Evolutionary conservation across 805 yeast genomes (phyloP), one percentile per base, ranked within the genome.

Genomic region (Hemisphaericaspora nanyangensis): DNA sequence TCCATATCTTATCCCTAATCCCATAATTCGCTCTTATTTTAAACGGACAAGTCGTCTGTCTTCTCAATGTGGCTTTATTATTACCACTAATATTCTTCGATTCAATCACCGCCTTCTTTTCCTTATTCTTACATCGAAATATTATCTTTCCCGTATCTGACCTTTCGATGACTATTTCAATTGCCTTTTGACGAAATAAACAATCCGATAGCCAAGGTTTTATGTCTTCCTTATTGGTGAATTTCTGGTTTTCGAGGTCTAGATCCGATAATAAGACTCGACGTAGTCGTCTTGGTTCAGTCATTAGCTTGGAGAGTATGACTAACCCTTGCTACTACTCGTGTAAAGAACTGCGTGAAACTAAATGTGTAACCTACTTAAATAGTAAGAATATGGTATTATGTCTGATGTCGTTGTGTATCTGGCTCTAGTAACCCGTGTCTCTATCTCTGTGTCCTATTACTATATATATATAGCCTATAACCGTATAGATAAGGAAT

Each of bases 21-120:
- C 81, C 74, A 49, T 63, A 79, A 46, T 81, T 79, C 2, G 86
- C 86, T 39, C 88, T 57, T 31, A 81, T 70, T 53, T 82, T 65
- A 51, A 81, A 81, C 2, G 86, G 86, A 51, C 87, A 81, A 17
- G 68, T 65, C 11, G 62, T 61, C 26, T 46, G 54, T 34, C 56
- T 44, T 35, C 60, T 47, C 5, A 37, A 28, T 12, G 42, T 42
- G 6, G 36, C 32, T 32, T 43, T 45, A 8, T 46, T 43, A n/a
- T 37, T 32, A 44, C 44, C 36, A 36, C 47, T 33, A 34, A 50
- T 42, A 20, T 54, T 42, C 11, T 8, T 8, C 5, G 26, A 22
- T 35, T 43, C 45, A 15, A 38, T 31, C 12, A 44, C 37, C 11
- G 44, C 37, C 25, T 47, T 40, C 50, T 56, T 37, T 18, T 48